Evolutionary conservation across 108 stramenopile genomes (phyloP), one percentile per base, ranked within the genome.

Genomic region (Conticribra weissflogii): DNA sequence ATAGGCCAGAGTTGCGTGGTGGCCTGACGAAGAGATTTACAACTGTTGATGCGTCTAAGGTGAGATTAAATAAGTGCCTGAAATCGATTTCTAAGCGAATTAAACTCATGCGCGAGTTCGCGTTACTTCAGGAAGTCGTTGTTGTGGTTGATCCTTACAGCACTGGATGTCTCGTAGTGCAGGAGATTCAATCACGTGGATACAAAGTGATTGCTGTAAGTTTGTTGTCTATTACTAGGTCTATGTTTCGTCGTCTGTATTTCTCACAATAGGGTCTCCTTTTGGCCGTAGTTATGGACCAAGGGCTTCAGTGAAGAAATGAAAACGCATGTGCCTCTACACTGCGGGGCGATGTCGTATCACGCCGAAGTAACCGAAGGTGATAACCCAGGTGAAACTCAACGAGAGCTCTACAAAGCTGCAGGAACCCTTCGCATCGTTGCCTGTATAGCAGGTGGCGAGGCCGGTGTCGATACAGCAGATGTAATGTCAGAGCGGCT

Each of bases 131-230:
- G 50, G 88, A 94, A 73, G 82, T 85, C 36, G 92, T 96, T 22
- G 89, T 96, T 16, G 66, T 98, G 18, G 88, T 97, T 4, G 94
- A 96, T 66, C 95, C 96, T 18, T 96, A 96, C 68, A 96, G 94
- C 0, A 96, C 95, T n/a, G 97, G 96, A 23, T 88, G 86, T 49
- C 75, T 72, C 36, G 73, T 93, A 15, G 91, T 86, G 15, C 75
- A 88, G 59, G 88, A 89, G 72, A 87, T 89, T 27, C 77, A 78
- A 51, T 85, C 83, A 55, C 85, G 94, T 14, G 86, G 88, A 28
- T 95, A 83, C 72, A 81, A 79, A 45, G 59, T 31, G 30, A 57
- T 31, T 30, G 31, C 28, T 57, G 17, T 57, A 4, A n/a, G 31
- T 8, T 30, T 3, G 15, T 30, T 27, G 30, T n/a, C 1, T 23